Evolutionary conservation across 805 yeast species (phyloP), one percentile per base, ranked within the genome.

Genomic region (Cyberlindnera euphorbiiphila): DNA sequence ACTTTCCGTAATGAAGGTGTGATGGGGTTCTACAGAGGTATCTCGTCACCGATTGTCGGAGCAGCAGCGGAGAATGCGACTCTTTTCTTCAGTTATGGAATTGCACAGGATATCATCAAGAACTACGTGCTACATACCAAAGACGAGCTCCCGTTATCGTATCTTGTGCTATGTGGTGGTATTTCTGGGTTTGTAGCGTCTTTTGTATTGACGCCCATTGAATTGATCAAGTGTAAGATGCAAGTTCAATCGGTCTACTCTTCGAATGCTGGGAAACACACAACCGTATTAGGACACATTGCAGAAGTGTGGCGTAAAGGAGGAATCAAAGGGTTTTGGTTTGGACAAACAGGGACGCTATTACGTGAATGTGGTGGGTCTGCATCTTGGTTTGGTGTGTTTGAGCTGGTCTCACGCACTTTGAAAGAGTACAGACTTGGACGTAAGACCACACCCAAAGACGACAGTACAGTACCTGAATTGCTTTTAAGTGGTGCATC

Each of bases 361-460:
- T 46, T 85, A 2, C 72, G 97, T 51, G 98, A 89, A 57, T 72
- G 85, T 25, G 81, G 88, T 20, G 97, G 97, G 7, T 85, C 96
- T 2, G 85, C 95, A 4, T 80, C 91, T 2, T 89, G 97, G 97
- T 89, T 89, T 64, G 91, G 95, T 0, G 76, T 93, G 13, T 88
- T 88, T 58, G 96, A 88, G 56, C 62, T 70, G 30, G 62, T 72
- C 7, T 57, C 65, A 15, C 50, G 51, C 2, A 46, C 53, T n/a
- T 63, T 75, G 45, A 66, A 68, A 41, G 44, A 45, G n/a, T 30
- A 36, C 15, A 50, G 65, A 47, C 54, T 50, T 36, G 60, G 52
- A 30, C 53, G 51, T 37, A 57, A 30, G 6, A 24, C 39, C 1
- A 35, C 37, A 3, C 17, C 54, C 18, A 39, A 34, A 15, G 57